phyloP scores from a whole-genome alignment of 2,329 filamentous ascomycete species.

The Colletotrichum ledebouriae region DNA sequence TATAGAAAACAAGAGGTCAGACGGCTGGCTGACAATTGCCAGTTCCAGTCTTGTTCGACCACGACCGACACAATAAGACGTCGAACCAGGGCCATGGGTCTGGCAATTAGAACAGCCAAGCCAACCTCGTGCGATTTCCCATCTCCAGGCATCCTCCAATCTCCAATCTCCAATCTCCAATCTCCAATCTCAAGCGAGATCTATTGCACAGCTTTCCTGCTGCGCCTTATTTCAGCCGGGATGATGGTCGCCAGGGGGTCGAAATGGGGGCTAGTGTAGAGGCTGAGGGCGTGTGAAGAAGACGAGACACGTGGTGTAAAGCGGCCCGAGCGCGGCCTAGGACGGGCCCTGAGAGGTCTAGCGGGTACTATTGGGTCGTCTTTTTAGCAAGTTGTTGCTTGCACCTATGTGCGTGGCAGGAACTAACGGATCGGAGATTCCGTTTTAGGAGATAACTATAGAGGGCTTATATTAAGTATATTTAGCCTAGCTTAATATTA shows the following conservation, averaged over 20 bases:
- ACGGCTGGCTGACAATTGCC: constrained; percentile 13
- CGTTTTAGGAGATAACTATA: no score
- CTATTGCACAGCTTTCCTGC: constrained; percentile 20
- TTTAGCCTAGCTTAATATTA: no score
- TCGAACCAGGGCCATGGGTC: constrained; percentile 11
- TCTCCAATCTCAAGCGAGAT: constrained; percentile 29
- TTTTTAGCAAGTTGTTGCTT: constrained; percentile 6
- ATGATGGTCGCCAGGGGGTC: constrained; percentile 13
- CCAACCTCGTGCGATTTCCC: constrained; percentile 24
- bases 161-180: constrained; percentile 34
- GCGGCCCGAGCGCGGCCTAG: constrained; percentile 22
- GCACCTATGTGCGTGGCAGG: no score
- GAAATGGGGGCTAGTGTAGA: constrained; percentile 8
- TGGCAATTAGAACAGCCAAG: constrained; percentile 17
- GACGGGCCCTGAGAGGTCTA: constrained; percentile 21
- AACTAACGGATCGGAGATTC: no score
- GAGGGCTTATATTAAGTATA: no score
- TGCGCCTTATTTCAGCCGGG: constrained; percentile 37
- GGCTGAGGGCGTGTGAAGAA: constrained; percentile 1
- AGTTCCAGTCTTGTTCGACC: constrained; percentile 9
- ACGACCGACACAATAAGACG: constrained; percentile 5
- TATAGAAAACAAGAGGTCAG: not conserved
- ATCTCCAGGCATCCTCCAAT: constrained; percentile 24
- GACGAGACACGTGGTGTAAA: constrained; percentile 30
- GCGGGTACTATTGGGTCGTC: constrained; percentile 12